phyloP scores from a whole-genome alignment of 306 rosid genomes.

The Elaeagnus macrophylla region DNA sequence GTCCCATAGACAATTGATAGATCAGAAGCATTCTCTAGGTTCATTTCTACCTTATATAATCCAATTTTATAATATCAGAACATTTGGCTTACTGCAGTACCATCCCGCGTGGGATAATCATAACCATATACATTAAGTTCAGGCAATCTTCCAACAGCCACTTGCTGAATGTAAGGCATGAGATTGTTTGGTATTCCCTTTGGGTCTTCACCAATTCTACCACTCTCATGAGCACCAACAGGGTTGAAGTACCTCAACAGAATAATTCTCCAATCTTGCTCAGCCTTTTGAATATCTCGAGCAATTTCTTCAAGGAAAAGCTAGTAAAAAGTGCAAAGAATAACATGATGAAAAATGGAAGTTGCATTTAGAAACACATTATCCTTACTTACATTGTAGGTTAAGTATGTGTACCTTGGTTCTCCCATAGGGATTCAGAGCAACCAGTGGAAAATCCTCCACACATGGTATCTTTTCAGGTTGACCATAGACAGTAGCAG shows the following conservation, averaged over 20 bases:
- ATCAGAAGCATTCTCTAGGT: neutral
- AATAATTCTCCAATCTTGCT: constrained; percentile 75
- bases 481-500: constrained; percentile 91
- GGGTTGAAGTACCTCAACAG: constrained; percentile 90
- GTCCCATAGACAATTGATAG: constrained; percentile 9
- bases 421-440: constrained; percentile 88
- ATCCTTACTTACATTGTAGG: neutral
- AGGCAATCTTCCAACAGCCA: constrained; percentile 82
- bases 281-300: constrained; percentile 73
- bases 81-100: constrained; percentile 63
- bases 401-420: constrained; percentile 47
- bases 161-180: constrained; percentile 96
- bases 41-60: neutral
- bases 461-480: constrained; percentile 77
- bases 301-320: constrained; percentile 86
- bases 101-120: constrained; percentile 88
- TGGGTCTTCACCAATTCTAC: constrained; percentile 89
- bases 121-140: constrained; percentile 76
- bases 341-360: constrained; percentile 12
- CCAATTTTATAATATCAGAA: too few species aligned
- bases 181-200: constrained; percentile 90
- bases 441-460: constrained; percentile 61
- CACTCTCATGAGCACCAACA: constrained; percentile 95
- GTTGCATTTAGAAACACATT: constrained; percentile 2
- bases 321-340: constrained; percentile 23